Percentiles rank a stretch among this genome's conserved stretches.
Conservation (phyloP, 2,329 filamentous ascomycete genomes). For the Diplodia mutila region DNA sequence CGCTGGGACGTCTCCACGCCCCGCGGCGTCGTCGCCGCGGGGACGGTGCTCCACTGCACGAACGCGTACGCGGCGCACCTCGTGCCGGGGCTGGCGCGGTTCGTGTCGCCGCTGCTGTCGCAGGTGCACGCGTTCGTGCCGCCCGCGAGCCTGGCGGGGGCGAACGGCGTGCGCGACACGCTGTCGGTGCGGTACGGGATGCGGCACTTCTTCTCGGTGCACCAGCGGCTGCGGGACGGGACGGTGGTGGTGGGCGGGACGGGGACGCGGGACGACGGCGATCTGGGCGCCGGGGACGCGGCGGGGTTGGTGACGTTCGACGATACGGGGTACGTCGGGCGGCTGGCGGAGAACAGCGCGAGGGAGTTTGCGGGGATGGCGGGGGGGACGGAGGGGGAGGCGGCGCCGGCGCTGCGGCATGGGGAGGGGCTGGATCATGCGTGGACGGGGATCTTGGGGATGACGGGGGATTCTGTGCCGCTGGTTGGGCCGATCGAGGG, state of each 20-base stretch:
- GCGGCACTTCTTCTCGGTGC: neutral
- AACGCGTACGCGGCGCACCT: neutral
- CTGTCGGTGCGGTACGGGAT: neutral
- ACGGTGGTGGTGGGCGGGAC: neutral
- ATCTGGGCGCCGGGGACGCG: too few relatives aligned
- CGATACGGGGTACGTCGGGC: neutral
- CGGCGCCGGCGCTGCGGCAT: neutral
- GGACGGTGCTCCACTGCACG: neutral
- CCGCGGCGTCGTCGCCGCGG: neutral
- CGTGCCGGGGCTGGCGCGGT: neutral
- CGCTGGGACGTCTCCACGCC: neutral
- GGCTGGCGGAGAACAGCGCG: neutral
- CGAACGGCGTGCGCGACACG: accelerated
- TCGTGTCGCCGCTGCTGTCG: neutral
- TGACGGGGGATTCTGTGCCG: neutral
- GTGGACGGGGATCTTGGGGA: neutral
- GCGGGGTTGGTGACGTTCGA: neutral
- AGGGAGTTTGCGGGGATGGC: neutral
- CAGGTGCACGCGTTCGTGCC: neutral
- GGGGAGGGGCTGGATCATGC: neutral
- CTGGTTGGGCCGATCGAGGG: neutral
- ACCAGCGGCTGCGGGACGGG: neutral
- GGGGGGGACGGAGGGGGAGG: too few relatives aligned
- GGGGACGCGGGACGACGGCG: neutral
- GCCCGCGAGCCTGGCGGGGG: neutral